Conservation (phyloP, 306 rosid species). For the Pyrus pyrifolia region DNA sequence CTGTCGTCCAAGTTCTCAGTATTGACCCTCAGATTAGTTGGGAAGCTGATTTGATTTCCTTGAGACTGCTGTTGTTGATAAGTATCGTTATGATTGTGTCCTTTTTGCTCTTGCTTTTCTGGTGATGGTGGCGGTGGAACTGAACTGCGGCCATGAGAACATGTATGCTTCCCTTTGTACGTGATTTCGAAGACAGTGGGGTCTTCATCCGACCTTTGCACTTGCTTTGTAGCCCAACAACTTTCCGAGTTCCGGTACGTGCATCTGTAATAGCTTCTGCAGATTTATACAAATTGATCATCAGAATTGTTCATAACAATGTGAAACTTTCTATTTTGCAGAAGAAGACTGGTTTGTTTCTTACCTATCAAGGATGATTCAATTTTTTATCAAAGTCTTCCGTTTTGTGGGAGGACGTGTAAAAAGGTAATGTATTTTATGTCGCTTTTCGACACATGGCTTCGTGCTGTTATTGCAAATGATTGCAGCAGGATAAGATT, state of each 20-base stretch:
- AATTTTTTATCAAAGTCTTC: neutral
- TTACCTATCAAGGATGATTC: neutral
- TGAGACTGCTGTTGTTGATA: slow-evolving; percentile 24
- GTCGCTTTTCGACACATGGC: neutral
- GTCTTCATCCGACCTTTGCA: slow-evolving; percentile 89
- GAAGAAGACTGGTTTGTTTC: neutral
- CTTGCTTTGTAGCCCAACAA: slow-evolving; percentile 93
- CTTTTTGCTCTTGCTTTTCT: slow-evolving; percentile 43
- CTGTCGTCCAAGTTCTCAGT: slow-evolving; percentile 29
- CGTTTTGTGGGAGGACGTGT: neutral
- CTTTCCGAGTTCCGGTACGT: slow-evolving; percentile 67
- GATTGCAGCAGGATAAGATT: slow-evolving; percentile 6
- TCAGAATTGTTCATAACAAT: slow-evolving; percentile 17
- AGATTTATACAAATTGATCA: slow-evolving; percentile 14
- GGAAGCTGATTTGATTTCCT: slow-evolving; percentile 11
- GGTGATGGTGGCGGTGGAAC: slow-evolving; percentile 51
- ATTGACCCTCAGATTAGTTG: slow-evolving; percentile 18
- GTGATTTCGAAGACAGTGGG: slow-evolving; percentile 71
- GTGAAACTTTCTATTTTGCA: neutral
- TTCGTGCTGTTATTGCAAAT: neutral
- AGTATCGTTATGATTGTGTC: neutral
- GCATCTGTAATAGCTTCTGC: slow-evolving; percentile 98
- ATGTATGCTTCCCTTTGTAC: slow-evolving; percentile 68
- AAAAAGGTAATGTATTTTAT: neutral
- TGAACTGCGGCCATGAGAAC: slow-evolving; percentile 50